phyloP scores from a whole-genome alignment of 2,329 filamentous ascomycete genomes.

The Aspergillus ustus region DNA sequence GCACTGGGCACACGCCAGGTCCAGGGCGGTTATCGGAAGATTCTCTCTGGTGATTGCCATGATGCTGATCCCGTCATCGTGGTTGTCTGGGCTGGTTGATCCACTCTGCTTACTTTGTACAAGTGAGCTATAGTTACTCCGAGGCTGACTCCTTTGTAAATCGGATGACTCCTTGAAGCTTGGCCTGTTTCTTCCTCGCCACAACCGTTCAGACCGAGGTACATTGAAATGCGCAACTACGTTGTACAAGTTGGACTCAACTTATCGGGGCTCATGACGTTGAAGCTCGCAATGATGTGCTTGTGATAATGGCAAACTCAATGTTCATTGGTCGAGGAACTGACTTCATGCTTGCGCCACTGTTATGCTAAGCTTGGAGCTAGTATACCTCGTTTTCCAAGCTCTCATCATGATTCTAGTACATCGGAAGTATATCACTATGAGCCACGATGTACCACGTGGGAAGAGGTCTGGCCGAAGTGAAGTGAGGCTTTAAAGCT shows the following conservation, averaged over 20 bases:
- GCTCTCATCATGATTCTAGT: not conserved
- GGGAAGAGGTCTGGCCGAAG: not conserved
- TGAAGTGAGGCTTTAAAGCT: not conserved
- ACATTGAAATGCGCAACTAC: not conserved
- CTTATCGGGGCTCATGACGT: conserved; percentile 1
- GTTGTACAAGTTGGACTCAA: not conserved
- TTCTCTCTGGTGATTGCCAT: not conserved
- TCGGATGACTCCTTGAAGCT: not conserved
- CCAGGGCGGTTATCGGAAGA: not conserved
- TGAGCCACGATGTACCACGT: not conserved
- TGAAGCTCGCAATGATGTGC: not conserved
- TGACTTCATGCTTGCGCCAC: conserved; percentile 25
- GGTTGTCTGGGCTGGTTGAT: not conserved
- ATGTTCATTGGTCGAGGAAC: not conserved
- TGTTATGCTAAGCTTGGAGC: not conserved
- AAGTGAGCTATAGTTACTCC: not conserved
- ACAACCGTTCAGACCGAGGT: not conserved
- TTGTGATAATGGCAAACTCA: not conserved
- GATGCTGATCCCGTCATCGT: not conserved
- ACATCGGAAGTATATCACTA: not conserved
- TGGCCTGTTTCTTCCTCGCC: not conserved
- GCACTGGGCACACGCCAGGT: not conserved
- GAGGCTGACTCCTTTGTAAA: too few species aligned
- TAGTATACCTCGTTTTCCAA: not conserved
- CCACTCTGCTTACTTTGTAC: not conserved